These are phyloP conservation scores for Botrytis fragariae DNA, from an alignment of 2,329 filamentous ascomycete species.

Conservation along the genomic window DNA sequence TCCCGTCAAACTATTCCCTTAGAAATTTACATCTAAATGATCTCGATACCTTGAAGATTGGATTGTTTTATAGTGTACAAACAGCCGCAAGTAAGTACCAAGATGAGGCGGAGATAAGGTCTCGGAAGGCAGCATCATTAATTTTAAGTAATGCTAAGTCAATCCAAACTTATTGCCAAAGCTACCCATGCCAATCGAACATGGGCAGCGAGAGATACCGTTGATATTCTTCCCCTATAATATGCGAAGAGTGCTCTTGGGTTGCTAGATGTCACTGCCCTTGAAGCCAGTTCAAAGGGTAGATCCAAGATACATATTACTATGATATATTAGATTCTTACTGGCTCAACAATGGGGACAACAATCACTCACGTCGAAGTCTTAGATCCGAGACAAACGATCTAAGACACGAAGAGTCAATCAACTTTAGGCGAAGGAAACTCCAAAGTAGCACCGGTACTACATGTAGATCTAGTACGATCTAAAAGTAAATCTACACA, in stretches of 20 bases:
- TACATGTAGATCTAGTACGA: conserved; percentile 9
- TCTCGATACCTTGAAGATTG: conserved; percentile 40
- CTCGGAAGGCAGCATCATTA: conserved; percentile 30
- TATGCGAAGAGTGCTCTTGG: background rate
- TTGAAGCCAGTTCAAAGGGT: background rate
- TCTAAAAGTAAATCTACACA: background rate
- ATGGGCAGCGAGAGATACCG: background rate
- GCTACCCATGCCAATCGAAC: background rate
- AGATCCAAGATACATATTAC: background rate
- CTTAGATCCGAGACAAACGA: conserved; percentile 16
- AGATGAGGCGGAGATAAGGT: conserved; percentile 53
- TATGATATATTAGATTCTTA: background rate
- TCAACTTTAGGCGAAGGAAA: background rate
- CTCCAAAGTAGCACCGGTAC: conserved; percentile 1
- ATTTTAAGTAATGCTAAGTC: conserved; percentile 22
- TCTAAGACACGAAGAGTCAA: conserved; percentile 11
- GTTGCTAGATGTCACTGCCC: background rate
- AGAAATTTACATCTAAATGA: conserved; percentile 43
- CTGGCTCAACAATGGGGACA: background rate
- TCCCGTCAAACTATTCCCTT: background rate
- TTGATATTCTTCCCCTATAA: background rate
- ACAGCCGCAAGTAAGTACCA: conserved; percentile 50
- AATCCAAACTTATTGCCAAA: background rate
- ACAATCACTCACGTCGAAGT: background rate
- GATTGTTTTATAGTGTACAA: conserved; percentile 52